These are phyloP conservation scores for Onygena corvina DNA, from an alignment of 2,329 filamentous ascomycete genomes.

Conservation along the genomic window DNA sequence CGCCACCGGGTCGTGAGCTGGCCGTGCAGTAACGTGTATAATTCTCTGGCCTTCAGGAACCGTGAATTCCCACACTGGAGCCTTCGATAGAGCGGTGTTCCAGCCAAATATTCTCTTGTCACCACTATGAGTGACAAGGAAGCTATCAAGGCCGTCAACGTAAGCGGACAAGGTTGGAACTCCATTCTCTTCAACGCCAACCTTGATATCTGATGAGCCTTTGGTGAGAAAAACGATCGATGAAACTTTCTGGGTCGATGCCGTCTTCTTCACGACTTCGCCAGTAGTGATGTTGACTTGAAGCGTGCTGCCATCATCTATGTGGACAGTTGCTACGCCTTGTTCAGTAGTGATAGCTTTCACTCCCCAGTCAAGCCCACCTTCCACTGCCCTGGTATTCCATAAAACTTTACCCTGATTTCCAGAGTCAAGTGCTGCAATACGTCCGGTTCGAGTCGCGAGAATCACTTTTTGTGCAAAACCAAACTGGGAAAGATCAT, in stretches of 20 bases:
- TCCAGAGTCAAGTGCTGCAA: slow-evolving; percentile 69
- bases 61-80: slow-evolving; percentile 59
- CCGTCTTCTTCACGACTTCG: slow-evolving; percentile 26
- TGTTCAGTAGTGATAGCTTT: slow-evolving; percentile 55
- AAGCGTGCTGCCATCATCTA: slow-evolving; percentile 50
- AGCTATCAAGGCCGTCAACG: slow-evolving; percentile 24
- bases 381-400: slow-evolving; percentile 54
- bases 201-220: slow-evolving; percentile 18
- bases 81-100: slow-evolving; percentile 27
- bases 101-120: slow-evolving; percentile 36
- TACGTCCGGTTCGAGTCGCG: slow-evolving; percentile 63
- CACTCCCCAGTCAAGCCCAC: slow-evolving; percentile 52
- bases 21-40: slow-evolving; percentile 53
- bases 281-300: slow-evolving; percentile 38
- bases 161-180: slow-evolving; percentile 21
- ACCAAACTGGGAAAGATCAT: slow-evolving; percentile 54
- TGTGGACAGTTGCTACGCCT: slow-evolving; percentile 47
- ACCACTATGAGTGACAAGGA: slow-evolving; percentile 32
- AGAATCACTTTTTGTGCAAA: slow-evolving; percentile 77
- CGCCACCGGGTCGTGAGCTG: slow-evolving; percentile 72
- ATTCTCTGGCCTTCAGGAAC: slow-evolving; percentile 56
- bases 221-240: slow-evolving; percentile 25
- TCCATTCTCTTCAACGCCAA: slow-evolving; percentile 29
- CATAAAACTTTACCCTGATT: slow-evolving; percentile 63
- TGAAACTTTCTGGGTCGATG: slow-evolving; percentile 20